Base-by-base conservation (phyloP, 768 basidiomycete species). In the Mrakia frigida region DNA sequence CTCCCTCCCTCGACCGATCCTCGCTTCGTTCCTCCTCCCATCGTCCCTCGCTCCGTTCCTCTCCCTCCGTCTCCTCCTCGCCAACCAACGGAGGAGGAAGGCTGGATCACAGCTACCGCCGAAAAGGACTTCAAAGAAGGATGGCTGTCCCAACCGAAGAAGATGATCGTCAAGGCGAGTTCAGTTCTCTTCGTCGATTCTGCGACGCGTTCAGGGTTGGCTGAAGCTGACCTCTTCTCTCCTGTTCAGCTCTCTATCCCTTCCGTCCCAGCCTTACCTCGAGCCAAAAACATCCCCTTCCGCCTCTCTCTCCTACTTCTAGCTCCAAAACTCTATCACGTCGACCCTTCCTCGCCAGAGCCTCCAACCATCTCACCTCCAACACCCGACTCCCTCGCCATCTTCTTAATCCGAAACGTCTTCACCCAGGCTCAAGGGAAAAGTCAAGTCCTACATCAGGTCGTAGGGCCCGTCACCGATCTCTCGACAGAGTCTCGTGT, bases 281-380 rank as follows among this genome's bases (percentile, higher is more conserved):
- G 50, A 13, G 50, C 70, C 37, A 33, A 23, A 10, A 43, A 43
- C 28, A 59, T 59, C 53, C 70, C 53, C 7, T 71, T 72, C 50
- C 59, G 37, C 71, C 52, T 72, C 35, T 72, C 53, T 11, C n/a
- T 72, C 33, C 25, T 72, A 33, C 35, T 72, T 11, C 70, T 71
- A 23, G 53, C 53, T 28, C 70, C 46, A 21, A 35, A 31, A 21
- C 59, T 28, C 2, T 71, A 50, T 39, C 71, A 39, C 39, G 25
- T 28, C 31, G 37, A 53, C 53, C 59, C 59, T 35, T 60, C 59
- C 21, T 35, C 50, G 5, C 71, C 50, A 6, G 13, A 25, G 0
- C 35, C 39, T 0, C 59, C 59, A 14, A 3, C 25, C 33, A 7
- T 72, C 35, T 72, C 71, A 16, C 71, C 71, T 31, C 50, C 52